Evolutionary conservation across 176 grass and related monocot species (phyloP).

Genomic region (Triticum urartu): DNA sequence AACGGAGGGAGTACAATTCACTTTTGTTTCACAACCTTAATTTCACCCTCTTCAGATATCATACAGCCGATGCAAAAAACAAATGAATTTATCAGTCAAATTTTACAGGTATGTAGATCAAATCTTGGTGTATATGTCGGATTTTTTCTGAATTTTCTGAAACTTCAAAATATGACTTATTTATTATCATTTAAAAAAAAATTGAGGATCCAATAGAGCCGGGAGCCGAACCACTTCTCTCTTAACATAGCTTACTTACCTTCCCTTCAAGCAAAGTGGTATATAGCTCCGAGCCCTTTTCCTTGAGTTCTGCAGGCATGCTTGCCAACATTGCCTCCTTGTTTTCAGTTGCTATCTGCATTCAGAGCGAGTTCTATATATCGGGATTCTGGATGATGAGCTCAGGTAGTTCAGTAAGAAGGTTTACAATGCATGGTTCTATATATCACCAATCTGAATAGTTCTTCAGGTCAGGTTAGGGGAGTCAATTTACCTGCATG

Average conservation of each 20-base stretch:
- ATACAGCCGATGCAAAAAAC: neutral
- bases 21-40: neutral
- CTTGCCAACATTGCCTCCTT: slow-evolving; percentile 75
- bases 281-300: slow-evolving; percentile 70
- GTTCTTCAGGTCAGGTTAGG: neutral
- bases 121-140: neutral
- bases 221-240: too few relatives aligned
- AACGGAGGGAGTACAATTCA: neutral
- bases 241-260: slow-evolving; percentile 32
- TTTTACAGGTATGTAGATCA: neutral
- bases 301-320: slow-evolving; percentile 64
- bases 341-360: slow-evolving; percentile 76
- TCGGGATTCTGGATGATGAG: neutral
- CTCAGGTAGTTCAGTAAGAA: slow-evolving; percentile 1
- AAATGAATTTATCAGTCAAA: neutral
- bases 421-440: neutral
- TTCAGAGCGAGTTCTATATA: slow-evolving; percentile 8
- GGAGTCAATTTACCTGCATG: slow-evolving; percentile 53
- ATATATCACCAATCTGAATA: neutral
- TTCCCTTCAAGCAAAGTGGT: slow-evolving; percentile 77
- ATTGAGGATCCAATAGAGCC: neutral
- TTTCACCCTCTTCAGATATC: neutral
- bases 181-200: neutral
- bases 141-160: neutral
- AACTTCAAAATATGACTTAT: neutral